These are phyloP conservation scores for Lentinula novae-zelandiae DNA, from an alignment of 1,284 basidiomycete genomes.

Conservation along the genomic window DNA sequence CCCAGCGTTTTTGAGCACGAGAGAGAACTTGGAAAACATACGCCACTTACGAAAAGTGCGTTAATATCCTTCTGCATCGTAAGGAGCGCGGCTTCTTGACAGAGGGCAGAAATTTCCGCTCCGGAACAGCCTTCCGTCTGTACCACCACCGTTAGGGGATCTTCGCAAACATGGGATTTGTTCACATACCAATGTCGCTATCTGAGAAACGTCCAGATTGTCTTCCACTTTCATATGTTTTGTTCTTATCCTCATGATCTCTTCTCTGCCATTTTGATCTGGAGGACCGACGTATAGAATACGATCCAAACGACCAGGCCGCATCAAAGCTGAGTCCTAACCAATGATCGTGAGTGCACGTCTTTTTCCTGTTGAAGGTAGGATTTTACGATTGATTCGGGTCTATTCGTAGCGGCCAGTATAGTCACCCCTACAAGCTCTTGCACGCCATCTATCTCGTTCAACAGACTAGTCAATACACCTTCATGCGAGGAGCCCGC, in stretches of 20 bases:
- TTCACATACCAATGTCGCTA: constrained; percentile 66
- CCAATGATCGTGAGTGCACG: constrained; percentile 4
- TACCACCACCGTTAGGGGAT: not conserved
- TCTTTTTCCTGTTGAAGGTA: not conserved
- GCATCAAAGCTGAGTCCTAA: constrained; percentile 91
- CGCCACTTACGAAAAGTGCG: constrained; percentile 55
- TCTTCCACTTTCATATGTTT: constrained; percentile 78
- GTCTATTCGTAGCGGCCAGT: constrained; percentile 94
- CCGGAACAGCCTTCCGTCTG: constrained; percentile 96
- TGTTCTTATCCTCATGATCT: constrained; percentile 82
- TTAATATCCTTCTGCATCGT: constrained; percentile 88
- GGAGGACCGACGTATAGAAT: constrained; percentile 95
- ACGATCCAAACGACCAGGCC: constrained; percentile 93
- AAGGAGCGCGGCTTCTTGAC: constrained; percentile 92
- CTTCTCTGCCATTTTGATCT: constrained; percentile 71
- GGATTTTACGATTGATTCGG: constrained; percentile 79
- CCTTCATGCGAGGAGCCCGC: constrained; percentile 69
- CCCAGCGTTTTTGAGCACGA: not conserved
- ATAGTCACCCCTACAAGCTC: constrained; percentile 90
- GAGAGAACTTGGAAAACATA: constrained; percentile 1
- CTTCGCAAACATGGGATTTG: no score
- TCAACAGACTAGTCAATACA: constrained; percentile 89
- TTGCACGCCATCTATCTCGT: constrained; percentile 99
- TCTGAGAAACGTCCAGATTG: constrained; percentile 61
- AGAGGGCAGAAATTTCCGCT: constrained; percentile 89